Percentiles rank a stretch among this genome's conserved stretches.
These are phyloP conservation scores for Porcisia hertigi DNA, from an alignment of 208 protist genomes.

Conservation along the genomic window DNA sequence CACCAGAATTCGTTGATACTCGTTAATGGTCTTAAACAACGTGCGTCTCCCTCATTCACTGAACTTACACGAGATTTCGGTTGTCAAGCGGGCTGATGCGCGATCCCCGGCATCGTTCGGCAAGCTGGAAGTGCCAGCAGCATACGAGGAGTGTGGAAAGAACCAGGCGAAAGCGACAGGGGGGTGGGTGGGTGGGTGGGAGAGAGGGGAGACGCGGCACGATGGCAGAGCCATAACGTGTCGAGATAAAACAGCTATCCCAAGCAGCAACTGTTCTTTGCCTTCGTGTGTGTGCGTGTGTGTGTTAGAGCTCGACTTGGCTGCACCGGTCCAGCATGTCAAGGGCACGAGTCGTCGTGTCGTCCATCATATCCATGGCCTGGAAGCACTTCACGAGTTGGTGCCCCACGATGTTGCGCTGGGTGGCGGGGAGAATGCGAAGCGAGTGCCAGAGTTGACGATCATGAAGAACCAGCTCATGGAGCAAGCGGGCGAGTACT, in stretches of 20 bases:
- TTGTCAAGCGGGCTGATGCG: background rate
- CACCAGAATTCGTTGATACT: background rate
- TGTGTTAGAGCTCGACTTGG: background rate
- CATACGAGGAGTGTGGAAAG: background rate
- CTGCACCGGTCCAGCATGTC: slow-evolving; percentile 4
- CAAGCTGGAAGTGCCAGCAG: background rate
- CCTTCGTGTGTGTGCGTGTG: background rate
- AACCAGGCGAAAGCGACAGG: background rate
- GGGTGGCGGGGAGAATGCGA: slow-evolving; percentile 24
- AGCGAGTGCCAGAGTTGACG: slow-evolving; percentile 49
- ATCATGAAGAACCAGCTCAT: slow-evolving; percentile 64
- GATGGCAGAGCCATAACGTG: background rate
- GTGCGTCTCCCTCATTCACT: background rate
- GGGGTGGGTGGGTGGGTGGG: background rate
- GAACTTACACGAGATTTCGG: background rate
- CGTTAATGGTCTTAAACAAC: background rate
- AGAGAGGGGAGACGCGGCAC: background rate
- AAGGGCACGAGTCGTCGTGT: slow-evolving; percentile 32
- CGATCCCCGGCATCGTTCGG: background rate
- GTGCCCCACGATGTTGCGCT: slow-evolving; percentile 46
- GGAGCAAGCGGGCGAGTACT: slow-evolving; percentile 39
- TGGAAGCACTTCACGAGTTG: slow-evolving; percentile 53
- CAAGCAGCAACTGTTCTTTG: background rate
- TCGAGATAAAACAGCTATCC: background rate
- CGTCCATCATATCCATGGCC: slow-evolving; percentile 41